Percentiles rank a stretch among this genome's conserved stretches.
Conservation (phyloP, 2,329 filamentous ascomycete species). For the Cladosporium oxysporum region DNA sequence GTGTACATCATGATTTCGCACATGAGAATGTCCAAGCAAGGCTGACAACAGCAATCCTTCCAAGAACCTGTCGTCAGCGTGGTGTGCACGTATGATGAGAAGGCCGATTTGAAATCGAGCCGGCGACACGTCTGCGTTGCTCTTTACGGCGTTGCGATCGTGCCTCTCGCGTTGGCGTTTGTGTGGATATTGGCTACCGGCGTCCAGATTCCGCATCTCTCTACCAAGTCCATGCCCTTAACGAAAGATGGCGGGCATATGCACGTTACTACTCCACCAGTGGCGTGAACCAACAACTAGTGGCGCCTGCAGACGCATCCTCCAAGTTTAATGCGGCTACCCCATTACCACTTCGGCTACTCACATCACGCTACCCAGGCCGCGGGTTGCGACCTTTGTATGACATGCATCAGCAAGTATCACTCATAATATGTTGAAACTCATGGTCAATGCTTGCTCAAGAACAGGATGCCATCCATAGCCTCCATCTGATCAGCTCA, state of each 20-base stretch:
- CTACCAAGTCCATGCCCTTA: conserved; percentile 2
- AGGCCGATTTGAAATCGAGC: neutral
- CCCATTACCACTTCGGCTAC: neutral
- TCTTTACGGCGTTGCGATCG: neutral
- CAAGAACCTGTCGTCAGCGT: conserved; percentile 1
- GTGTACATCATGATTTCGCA: neutral
- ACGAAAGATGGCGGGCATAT: conserved; percentile 13
- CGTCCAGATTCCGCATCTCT: neutral
- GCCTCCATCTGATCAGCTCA: neutral
- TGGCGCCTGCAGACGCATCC: conserved; percentile 20
- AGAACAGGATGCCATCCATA: neutral
- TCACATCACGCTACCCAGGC: neutral
- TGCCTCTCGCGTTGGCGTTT: neutral
- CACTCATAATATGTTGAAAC: neutral
- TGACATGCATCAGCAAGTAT: neutral
- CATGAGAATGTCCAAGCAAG: neutral
- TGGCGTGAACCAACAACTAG: conserved; percentile 15
- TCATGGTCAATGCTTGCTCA: neutral
- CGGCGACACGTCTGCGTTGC: neutral
- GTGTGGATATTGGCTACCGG: neutral
- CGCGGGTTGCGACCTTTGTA: neutral
- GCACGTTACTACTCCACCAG: conserved; percentile 2
- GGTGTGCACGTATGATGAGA: neutral
- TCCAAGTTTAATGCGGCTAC: conserved; percentile 8
- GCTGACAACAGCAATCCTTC: neutral